phyloP scores from a whole-genome alignment of 768 basidiomycete genomes.

The Russula sp. region DNA sequence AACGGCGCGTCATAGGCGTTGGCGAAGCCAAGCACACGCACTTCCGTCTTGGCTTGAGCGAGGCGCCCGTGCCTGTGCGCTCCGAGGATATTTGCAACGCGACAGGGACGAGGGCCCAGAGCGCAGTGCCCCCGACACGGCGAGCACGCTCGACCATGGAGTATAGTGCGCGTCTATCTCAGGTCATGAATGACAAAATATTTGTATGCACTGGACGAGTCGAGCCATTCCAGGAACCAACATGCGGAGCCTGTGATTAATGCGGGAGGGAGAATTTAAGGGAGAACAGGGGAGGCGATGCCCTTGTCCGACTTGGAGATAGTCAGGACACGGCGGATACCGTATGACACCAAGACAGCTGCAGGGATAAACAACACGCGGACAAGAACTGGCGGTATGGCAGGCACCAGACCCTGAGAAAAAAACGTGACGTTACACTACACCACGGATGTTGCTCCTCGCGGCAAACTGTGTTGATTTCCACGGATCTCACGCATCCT shows the following conservation, averaged over 20 bases:
- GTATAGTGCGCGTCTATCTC: slow-evolving; percentile 53
- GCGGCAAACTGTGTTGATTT: slow-evolving; percentile 81
- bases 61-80: slow-evolving; percentile 17
- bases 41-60: slow-evolving; percentile 45
- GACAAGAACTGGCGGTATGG: slow-evolving; percentile 59
- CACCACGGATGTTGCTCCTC: slow-evolving; percentile 95
- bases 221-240: slow-evolving; percentile 84
- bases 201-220: slow-evolving; percentile 46
- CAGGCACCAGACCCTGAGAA: slow-evolving; percentile 62
- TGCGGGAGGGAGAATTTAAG: slow-evolving; percentile 53
- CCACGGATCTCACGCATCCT: slow-evolving; percentile 68
- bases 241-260: slow-evolving; percentile 58
- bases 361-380: slow-evolving; percentile 56
- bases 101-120: slow-evolving; percentile 74
- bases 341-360: slow-evolving; percentile 55
- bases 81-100: slow-evolving; percentile 62
- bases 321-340: slow-evolving; percentile 54
- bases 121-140: slow-evolving; percentile 51
- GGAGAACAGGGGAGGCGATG: slow-evolving; percentile 61
- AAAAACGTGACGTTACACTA: slow-evolving; percentile 89
- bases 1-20: slow-evolving; percentile 90
- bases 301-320: slow-evolving; percentile 75
- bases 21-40: slow-evolving; percentile 76
- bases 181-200: slow-evolving; percentile 40
- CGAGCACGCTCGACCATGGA: slow-evolving; percentile 52